A percentile compares a stretch with the other conserved stretches of the same genome.
Conservation (phyloP, 352 stramenopile genomes). For the Phytophthora litchii region DNA sequence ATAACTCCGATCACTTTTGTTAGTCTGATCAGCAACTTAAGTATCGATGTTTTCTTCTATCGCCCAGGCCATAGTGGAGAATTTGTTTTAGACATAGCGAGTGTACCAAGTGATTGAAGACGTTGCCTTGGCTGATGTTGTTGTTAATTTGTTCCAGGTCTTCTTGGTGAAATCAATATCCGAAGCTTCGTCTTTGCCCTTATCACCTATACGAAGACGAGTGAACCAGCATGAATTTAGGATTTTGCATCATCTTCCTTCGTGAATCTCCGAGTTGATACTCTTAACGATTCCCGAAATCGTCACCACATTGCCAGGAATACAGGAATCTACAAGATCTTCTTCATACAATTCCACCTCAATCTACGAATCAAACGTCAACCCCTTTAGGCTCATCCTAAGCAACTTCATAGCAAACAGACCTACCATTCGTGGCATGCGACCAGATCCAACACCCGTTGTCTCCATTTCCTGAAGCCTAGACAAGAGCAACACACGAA, state of each 20-base stretch:
- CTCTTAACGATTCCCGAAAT: constrained; percentile 95
- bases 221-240: neutral
- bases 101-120: constrained; percentile 95
- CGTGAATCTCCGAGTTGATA: constrained; percentile 94
- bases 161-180: constrained; percentile 88
- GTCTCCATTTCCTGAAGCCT: constrained; percentile 93
- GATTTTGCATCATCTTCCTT: constrained; percentile 83
- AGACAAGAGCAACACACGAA: constrained; percentile 33
- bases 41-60: constrained; percentile 27
- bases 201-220: constrained; percentile 29
- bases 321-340: constrained; percentile 95
- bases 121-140: constrained; percentile 87
- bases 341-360: constrained; percentile 90
- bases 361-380: constrained; percentile 47
- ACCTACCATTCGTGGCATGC: constrained; percentile 84
- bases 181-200: constrained; percentile 56
- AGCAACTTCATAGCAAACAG: neutral
- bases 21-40: constrained; percentile 16
- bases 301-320: constrained; percentile 95
- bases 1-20: too few relatives aligned
- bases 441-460: constrained; percentile 82
- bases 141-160: constrained; percentile 92
- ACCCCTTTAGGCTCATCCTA: neutral
- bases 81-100: constrained; percentile 86
- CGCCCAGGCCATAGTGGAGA: constrained; percentile 14